phyloP scores from a whole-genome alignment of 805 yeast species.

The Scheffersomyces amazonensis region DNA sequence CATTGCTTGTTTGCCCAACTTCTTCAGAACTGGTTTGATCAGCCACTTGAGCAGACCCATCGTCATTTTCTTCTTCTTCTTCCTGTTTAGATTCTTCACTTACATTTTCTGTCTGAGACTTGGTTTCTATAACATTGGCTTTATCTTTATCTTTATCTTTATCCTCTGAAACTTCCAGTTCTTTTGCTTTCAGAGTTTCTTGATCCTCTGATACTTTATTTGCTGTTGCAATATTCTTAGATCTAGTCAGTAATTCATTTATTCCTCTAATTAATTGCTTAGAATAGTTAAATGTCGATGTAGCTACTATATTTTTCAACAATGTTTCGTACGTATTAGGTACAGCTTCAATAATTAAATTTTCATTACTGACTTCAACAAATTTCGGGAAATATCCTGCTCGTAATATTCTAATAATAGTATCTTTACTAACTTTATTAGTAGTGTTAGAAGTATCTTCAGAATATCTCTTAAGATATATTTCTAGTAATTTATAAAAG shows the following conservation, averaged over 20 bases:
- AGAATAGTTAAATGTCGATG: slow-evolving; percentile 13
- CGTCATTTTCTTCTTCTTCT: slow-evolving; percentile 6
- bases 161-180: background rate
- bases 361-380: slow-evolving; percentile 15
- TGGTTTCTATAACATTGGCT: slow-evolving; percentile 1
- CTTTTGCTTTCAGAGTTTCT: background rate
- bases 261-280: slow-evolving; percentile 5
- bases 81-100: slow-evolving; percentile 10
- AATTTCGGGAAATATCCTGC: slow-evolving; percentile 16
- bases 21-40: slow-evolving; percentile 6
- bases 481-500: background rate
- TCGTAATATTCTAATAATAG: slow-evolving; percentile 9
- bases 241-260: slow-evolving; percentile 2
- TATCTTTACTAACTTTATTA: slow-evolving; percentile 5
- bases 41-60: slow-evolving; percentile 4
- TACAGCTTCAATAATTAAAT: slow-evolving; percentile 18
- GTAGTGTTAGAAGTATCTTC: background rate
- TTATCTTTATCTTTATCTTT: slow-evolving; percentile 2
- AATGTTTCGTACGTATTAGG: slow-evolving; percentile 14
- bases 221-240: background rate
- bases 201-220: slow-evolving; percentile 1
- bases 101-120: slow-evolving; percentile 2
- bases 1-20: slow-evolving; percentile 3
- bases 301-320: slow-evolving; percentile 19
- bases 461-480: background rate